phyloP scores from a whole-genome alignment of 306 rosid species.

The Oemleria cerasiformis region DNA sequence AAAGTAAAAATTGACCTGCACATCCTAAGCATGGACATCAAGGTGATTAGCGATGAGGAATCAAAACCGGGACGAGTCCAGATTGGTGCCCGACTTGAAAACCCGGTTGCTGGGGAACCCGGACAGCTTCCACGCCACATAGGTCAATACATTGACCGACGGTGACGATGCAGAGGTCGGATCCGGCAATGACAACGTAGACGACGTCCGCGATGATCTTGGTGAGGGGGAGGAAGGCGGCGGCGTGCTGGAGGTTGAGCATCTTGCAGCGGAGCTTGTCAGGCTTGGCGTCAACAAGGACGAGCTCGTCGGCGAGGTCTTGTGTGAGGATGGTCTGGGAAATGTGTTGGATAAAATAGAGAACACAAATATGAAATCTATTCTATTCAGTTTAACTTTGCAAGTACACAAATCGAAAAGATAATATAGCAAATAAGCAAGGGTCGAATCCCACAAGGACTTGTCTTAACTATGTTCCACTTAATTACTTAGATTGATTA shows the following conservation, averaged over 20 bases:
- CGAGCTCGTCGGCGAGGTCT: constrained; percentile 70
- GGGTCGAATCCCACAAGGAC: no score
- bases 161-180: no score
- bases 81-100: constrained; percentile 84
- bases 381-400: no score
- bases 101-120: constrained; percentile 86
- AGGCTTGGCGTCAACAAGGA: constrained; percentile 64
- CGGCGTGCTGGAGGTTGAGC: constrained; percentile 93
- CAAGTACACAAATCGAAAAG: no score
- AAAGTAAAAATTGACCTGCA: constrained; percentile 44
- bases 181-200: no score
- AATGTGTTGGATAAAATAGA: no score
- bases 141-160: constrained; percentile 84
- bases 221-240: no score
- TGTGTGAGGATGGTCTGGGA: constrained; percentile 95
- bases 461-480: no score
- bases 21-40: constrained; percentile 89
- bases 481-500: no score
- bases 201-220: no score
- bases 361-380: no score
- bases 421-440: no score
- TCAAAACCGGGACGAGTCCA: constrained; percentile 85
- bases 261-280: constrained; percentile 90
- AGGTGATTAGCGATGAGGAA: constrained; percentile 93
- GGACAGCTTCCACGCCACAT: constrained; percentile 86